These are phyloP conservation scores for Fusarium circinatum DNA, from an alignment of 2,329 filamentous ascomycete species.

Conservation along the genomic window DNA sequence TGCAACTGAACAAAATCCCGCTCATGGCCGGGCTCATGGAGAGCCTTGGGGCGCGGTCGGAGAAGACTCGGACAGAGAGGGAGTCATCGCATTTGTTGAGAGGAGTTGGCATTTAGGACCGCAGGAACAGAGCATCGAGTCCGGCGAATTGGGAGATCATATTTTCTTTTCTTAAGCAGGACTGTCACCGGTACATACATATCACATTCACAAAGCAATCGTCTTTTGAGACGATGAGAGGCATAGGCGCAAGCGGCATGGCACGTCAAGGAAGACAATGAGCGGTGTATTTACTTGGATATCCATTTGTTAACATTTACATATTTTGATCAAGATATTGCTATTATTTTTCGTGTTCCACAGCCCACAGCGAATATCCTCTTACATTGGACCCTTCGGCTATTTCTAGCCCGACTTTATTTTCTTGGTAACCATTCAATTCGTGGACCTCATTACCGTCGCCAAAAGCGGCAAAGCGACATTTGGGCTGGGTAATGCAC, in stretches of 20 bases:
- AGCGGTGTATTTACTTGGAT: constrained; percentile 39
- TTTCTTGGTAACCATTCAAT: neutral
- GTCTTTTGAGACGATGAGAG: constrained; percentile 19
- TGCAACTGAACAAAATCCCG: constrained; percentile 23
- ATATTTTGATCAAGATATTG: constrained; percentile 25
- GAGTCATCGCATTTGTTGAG: constrained; percentile 37
- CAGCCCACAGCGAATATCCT: neutral
- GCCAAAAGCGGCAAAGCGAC: constrained; percentile 23
- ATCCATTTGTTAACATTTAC: constrained; percentile 38
- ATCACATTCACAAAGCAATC: constrained; percentile 18
- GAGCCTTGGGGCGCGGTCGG: constrained; percentile 12
- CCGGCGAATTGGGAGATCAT: constrained; percentile 14
- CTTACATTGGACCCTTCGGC: neutral
- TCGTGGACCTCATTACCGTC: constrained; percentile 6
- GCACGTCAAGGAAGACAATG: constrained; percentile 14
- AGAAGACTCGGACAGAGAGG: constrained; percentile 23
- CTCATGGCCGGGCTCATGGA: constrained; percentile 34
- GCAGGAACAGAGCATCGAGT: constrained; percentile 12
- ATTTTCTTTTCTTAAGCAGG: constrained; percentile 1
- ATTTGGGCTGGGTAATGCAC: constrained; percentile 30
- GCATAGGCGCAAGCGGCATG: constrained; percentile 31
- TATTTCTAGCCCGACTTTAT: neutral
- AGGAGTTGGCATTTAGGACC: constrained; percentile 15
- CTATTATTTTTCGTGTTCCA: constrained; percentile 1
- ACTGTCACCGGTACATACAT: constrained; percentile 17